Conservation (phyloP, 768 basidiomycete genomes). For the Suillus subaureus region DNA sequence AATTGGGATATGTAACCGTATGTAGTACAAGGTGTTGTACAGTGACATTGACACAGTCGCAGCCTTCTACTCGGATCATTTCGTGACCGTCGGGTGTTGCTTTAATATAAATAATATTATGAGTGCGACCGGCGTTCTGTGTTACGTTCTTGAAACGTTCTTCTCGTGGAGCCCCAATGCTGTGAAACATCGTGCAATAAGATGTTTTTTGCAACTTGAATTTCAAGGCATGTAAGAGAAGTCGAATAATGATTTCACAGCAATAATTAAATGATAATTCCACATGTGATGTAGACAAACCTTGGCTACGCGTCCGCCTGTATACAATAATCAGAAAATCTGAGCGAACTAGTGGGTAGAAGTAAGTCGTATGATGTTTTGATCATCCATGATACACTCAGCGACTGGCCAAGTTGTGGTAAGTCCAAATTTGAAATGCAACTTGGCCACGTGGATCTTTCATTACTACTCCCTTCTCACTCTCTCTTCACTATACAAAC, state of each 20-base stretch:
- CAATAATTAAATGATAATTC: neutral
- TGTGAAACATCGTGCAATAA: neutral
- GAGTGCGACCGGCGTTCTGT: neutral
- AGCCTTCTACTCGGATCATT: neutral
- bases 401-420: neutral
- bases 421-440: neutral
- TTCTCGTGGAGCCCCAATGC: neutral
- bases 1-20: neutral
- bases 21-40: too few relatives aligned
- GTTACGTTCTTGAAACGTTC: neutral
- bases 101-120: neutral
- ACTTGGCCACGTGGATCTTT: neutral
- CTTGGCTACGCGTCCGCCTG: neutral
- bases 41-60: neutral
- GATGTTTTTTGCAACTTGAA: neutral
- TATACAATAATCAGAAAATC: neutral
- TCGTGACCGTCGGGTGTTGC: neutral
- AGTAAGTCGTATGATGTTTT: neutral
- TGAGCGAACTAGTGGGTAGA: neutral
- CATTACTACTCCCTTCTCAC: neutral
- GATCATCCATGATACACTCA: too few relatives aligned
- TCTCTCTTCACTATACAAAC: neutral
- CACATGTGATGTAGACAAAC: neutral
- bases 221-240: neutral
- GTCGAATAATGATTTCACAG: neutral